These are phyloP conservation scores for Xylaria sp. DNA, from an alignment of 2,329 filamentous ascomycete species.

Conservation along the genomic window DNA sequence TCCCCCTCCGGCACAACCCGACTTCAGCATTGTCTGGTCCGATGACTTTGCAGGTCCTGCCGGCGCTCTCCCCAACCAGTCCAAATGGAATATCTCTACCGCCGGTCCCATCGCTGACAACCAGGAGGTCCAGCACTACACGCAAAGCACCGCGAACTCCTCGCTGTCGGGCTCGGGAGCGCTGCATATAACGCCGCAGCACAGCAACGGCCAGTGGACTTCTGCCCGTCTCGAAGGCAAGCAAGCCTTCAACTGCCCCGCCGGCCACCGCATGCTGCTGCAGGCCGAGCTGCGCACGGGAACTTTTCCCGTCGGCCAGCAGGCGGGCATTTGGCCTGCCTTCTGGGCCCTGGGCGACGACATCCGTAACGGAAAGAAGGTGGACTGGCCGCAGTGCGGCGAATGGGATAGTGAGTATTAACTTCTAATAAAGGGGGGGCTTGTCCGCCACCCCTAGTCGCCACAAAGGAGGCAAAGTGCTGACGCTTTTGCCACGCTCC, in stretches of 20 bases:
- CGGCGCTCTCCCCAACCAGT: conserved; percentile 16
- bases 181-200: conserved; percentile 24
- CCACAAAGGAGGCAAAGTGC: no score
- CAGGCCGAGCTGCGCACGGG: conserved; percentile 22
- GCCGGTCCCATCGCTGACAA: conserved; percentile 21
- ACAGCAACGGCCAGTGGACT: conserved; percentile 21
- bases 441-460: neutral
- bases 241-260: conserved; percentile 23
- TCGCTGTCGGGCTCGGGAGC: conserved; percentile 14
- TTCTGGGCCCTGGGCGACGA: conserved; percentile 28
- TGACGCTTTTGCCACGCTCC: no score
- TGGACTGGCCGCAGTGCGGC: conserved; percentile 23
- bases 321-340: conserved; percentile 28
- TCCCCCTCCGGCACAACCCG: conserved; percentile 12
- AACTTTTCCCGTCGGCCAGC: conserved; percentile 15
- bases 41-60: conserved; percentile 22
- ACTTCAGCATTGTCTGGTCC: conserved; percentile 20
- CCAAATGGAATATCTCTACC: conserved; percentile 24
- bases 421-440: neutral
- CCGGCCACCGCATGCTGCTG: conserved; percentile 20
- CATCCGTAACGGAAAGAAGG: conserved; percentile 16
- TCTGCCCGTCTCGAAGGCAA: conserved; percentile 27
- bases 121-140: conserved; percentile 24
- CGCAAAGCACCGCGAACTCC: conserved; percentile 16
- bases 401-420: conserved; percentile 23